Evolutionary conservation across 768 basidiomycete genomes (phyloP).

Genomic region (Mrakia gelida): DNA sequence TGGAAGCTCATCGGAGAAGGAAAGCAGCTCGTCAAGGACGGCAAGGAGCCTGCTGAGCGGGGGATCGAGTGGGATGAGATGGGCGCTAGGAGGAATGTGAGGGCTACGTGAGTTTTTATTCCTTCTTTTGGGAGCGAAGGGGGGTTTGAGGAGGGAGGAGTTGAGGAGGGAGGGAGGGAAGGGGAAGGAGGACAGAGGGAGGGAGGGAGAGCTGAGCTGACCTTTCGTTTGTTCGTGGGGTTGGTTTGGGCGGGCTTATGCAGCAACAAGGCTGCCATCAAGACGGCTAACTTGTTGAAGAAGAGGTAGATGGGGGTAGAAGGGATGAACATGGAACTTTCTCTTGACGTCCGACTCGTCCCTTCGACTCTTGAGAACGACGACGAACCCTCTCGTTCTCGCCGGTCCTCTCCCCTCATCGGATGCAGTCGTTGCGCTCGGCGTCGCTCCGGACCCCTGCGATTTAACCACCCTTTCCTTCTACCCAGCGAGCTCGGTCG

Average conservation of each 20-base stretch:
- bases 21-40: neutral
- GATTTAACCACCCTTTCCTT: too few relatives aligned
- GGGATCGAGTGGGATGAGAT: constrained; percentile 14
- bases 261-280: constrained; percentile 24
- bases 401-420: too few relatives aligned
- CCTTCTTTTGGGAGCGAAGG: neutral
- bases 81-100: neutral
- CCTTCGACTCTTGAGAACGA: neutral
- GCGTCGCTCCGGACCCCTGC: too few relatives aligned
- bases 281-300: constrained; percentile 22
- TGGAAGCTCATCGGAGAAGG: constrained; percentile 30
- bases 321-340: neutral
- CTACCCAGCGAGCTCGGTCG: too few relatives aligned
- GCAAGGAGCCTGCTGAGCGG: constrained; percentile 2
- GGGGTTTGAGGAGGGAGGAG: neutral
- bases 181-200: neutral
- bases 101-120: constrained; percentile 3
- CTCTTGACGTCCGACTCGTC: neutral
- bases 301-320: constrained; percentile 6
- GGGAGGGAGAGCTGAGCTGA: constrained; percentile 10
- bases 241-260: neutral
- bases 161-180: neutral
- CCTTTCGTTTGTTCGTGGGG: neutral
- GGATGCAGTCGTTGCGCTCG: too few relatives aligned
- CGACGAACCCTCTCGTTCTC: too few relatives aligned